Base-by-base conservation (phyloP, 2,329 filamentous ascomycete species). In the Colletotrichum higginsianum region DNA sequence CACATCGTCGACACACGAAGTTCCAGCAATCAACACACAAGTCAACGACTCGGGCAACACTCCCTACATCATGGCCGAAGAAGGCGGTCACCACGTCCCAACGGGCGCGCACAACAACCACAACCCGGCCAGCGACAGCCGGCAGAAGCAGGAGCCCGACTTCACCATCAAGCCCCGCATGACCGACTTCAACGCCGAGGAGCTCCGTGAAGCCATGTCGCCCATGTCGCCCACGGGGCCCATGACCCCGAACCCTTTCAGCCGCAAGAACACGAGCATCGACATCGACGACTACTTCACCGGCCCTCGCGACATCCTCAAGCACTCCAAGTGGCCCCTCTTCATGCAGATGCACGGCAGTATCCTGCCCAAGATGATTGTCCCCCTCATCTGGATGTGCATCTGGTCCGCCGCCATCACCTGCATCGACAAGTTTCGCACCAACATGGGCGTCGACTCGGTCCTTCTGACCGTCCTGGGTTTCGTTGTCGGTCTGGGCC, bases 401-500 rank as follows among this genome's bases (percentile, higher is more conserved):
- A 77, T 76, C 16, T 95, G 93, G 93, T 85, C 92, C 1, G 91
- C 91, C 1, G 79, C 86, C 46, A 90, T 95, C 73, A 93, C 91
- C 15, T 80, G 82, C 65, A 84, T 93, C 75, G 85, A 83, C 15
- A 76, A 84, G 67, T 82, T 82, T 60, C 81, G 87, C 15, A 79
- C 86, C 73, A 62, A 18, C 0, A 61, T 82, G 4, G 78, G 77
- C 21, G 79, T 84, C 55, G 74, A 82, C 77, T 88, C 85, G 38
- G 84, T 92, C 42, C 85, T 95, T 23, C 86, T 95, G 64, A 95
- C 93, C 1, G 90, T 95, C 63, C 88, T 93, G 55, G 93, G 93
- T 91, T 95, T 95, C 83, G 91, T 95, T 71, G 92, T 95, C 79
- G 91, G 91, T 88, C 83, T 95, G 71, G 88, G 91, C n/a, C 86